Percentiles rank a stretch among this genome's conserved stretches.
These are phyloP conservation scores for Casuarina glauca DNA, from an alignment of 306 rosid species.

Conservation along the genomic window DNA sequence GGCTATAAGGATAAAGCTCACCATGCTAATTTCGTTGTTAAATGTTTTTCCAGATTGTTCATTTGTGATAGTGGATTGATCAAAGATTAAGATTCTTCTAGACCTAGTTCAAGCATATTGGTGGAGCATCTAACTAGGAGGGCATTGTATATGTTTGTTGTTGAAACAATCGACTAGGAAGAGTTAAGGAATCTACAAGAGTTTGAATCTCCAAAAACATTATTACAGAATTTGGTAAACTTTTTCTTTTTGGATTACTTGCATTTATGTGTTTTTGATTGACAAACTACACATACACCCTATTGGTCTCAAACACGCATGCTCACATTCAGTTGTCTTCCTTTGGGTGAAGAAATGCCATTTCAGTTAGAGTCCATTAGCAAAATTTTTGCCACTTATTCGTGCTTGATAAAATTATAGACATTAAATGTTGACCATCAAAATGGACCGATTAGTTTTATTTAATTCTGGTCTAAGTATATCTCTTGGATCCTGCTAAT, in stretches of 20 bases:
- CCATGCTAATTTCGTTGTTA: neutral
- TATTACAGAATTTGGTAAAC: neutral
- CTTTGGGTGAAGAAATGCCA: neutral
- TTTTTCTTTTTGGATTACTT: neutral
- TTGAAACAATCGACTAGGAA: neutral
- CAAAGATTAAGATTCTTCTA: conserved; percentile 5
- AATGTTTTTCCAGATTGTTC: neutral
- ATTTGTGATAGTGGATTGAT: neutral
- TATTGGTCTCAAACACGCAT: neutral
- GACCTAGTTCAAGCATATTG: neutral
- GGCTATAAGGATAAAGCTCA: neutral
- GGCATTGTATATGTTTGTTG: neutral
- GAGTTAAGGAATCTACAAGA: neutral
- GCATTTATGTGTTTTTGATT: neutral
- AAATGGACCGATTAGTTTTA: conserved; percentile 11
- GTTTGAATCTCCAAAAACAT: conserved; percentile 11
- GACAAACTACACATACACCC: neutral
- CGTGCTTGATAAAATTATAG: neutral
- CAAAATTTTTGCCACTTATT: neutral
- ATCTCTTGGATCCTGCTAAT: conserved; percentile 68
- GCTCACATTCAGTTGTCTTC: neutral
- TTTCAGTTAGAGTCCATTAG: neutral
- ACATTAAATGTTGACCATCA: conserved; percentile 16
- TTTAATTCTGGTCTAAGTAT: conserved; percentile 16
- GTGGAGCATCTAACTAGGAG: conserved; percentile 6